phyloP scores from a whole-genome alignment of 2,329 filamentous ascomycete genomes.

The Beauveria rudraprayagi region DNA sequence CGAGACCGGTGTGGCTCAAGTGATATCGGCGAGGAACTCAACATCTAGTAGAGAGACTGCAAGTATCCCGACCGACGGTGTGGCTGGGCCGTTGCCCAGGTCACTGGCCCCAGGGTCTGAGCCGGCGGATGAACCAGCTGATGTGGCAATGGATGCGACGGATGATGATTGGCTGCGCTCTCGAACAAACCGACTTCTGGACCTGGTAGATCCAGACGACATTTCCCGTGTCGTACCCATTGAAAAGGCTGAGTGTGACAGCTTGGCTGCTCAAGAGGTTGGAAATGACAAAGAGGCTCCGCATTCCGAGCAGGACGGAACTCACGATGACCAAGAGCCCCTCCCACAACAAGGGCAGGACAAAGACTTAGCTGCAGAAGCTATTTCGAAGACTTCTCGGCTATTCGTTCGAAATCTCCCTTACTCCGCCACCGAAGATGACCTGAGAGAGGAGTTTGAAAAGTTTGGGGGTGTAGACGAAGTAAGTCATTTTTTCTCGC shows the following conservation, averaged over 20 bases:
- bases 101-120: slow-evolving; percentile 15
- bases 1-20: slow-evolving; percentile 14
- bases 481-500: slow-evolving; percentile 50
- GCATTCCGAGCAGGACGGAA: slow-evolving; percentile 23
- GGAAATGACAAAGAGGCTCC: slow-evolving; percentile 16
- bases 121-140: slow-evolving; percentile 15
- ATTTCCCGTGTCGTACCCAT: slow-evolving; percentile 17
- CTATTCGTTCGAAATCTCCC: slow-evolving; percentile 86
- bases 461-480: slow-evolving; percentile 73
- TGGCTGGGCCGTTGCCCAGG: slow-evolving; percentile 1
- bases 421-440: slow-evolving; percentile 69
- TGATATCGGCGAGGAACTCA: neutral
- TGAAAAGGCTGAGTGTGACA: slow-evolving; percentile 5
- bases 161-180: slow-evolving; percentile 91
- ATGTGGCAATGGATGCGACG: slow-evolving; percentile 39
- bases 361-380: slow-evolving; percentile 41
- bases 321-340: slow-evolving; percentile 20
- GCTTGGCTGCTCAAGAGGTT: neutral
- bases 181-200: slow-evolving; percentile 77
- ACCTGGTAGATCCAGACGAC: slow-evolving; percentile 71
- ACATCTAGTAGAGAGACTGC: neutral
- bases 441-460: slow-evolving; percentile 64
- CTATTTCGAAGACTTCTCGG: slow-evolving; percentile 64
- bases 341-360: slow-evolving; percentile 20
- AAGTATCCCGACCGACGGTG: neutral